Conservation (phyloP, 495 filamentous ascomycete genomes). For the Xylaria acuta region DNA sequence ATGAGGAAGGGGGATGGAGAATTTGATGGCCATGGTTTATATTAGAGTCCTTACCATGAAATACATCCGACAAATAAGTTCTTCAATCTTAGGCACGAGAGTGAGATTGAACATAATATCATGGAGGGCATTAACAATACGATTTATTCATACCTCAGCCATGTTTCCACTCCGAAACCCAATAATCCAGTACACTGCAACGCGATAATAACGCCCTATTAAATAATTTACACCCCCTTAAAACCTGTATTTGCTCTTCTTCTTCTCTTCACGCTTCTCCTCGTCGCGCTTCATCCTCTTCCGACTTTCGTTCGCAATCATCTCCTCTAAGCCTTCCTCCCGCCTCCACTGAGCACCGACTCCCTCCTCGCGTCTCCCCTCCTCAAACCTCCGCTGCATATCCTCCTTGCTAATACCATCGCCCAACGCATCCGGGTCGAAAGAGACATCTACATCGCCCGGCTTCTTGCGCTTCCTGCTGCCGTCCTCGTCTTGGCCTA, state of each 20-base stretch:
- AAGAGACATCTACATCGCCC: conserved; percentile 89
- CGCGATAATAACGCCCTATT: not conserved
- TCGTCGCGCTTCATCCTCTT: conserved; percentile 89
- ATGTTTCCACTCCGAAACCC: not conserved
- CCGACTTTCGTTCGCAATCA: conserved; percentile 93
- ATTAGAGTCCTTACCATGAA: not conserved
- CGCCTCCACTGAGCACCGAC: conserved; percentile 73
- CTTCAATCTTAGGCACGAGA: not conserved
- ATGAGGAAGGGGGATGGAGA: no score
- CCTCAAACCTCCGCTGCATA: conserved; percentile 70
- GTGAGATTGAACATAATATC: not conserved
- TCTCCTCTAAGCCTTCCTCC: conserved; percentile 92
- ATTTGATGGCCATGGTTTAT: not conserved
- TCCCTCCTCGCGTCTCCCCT: conserved; percentile 72
- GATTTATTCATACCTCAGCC: not conserved
- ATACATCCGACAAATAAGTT: not conserved
- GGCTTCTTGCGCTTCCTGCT: conserved; percentile 89
- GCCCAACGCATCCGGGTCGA: conserved; percentile 80
- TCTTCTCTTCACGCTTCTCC: conserved; percentile 65
- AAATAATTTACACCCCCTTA: conserved; percentile 26
- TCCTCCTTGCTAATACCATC: conserved; percentile 74
- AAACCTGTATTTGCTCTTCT: conserved; percentile 43
- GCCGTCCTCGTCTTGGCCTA: conserved; percentile 81
- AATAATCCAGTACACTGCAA: not conserved
- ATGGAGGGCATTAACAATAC: not conserved